Percentiles rank a stretch among this genome's conserved stretches.
phyloP scores from a whole-genome alignment of 768 basidiomycete species.

The Rhodocollybia butyracea region DNA sequence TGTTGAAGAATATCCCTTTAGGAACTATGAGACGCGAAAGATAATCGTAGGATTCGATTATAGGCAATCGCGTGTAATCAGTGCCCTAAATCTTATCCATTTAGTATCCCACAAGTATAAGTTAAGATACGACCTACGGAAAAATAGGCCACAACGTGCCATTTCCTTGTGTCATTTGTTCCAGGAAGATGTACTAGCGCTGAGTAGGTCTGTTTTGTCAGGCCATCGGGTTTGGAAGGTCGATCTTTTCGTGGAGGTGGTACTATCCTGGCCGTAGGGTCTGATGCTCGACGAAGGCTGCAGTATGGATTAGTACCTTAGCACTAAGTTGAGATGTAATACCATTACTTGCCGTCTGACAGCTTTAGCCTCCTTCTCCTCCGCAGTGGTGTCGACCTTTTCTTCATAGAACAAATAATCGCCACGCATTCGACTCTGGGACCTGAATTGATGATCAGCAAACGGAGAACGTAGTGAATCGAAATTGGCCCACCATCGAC shows the following conservation, averaged over 20 bases:
- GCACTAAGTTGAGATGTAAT: no score
- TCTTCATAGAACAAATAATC: conserved; percentile 85
- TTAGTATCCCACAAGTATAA: conserved; percentile 1
- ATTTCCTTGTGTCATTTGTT: conserved; percentile 58
- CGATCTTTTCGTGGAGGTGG: conserved; percentile 71
- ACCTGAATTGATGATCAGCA: conserved; percentile 40
- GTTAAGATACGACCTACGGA: conserved; percentile 42
- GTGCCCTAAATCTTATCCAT: conserved; percentile 43
- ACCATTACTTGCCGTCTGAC: conserved; percentile 55
- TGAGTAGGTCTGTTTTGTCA: conserved; percentile 85
- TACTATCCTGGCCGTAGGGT: conserved; percentile 55
- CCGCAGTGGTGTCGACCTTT: conserved; percentile 76
- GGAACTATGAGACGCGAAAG: conserved; percentile 66
- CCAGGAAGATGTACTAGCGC: conserved; percentile 68
- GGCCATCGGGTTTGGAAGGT: conserved; percentile 74
- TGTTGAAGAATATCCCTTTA: conserved; percentile 69
- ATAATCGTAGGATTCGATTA: conserved; percentile 73
- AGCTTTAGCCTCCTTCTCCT: conserved; percentile 76
- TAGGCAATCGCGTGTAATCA: conserved; percentile 67
- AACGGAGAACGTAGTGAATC: background rate
- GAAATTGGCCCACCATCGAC: conserved; percentile 54
- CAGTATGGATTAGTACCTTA: background rate
- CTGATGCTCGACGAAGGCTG: conserved; percentile 58
- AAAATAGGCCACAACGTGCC: conserved; percentile 85
- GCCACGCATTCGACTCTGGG: conserved; percentile 80